These are phyloP conservation scores for Ophiocordyceps australis DNA, from an alignment of 2,329 filamentous ascomycete genomes.

Conservation along the genomic window DNA sequence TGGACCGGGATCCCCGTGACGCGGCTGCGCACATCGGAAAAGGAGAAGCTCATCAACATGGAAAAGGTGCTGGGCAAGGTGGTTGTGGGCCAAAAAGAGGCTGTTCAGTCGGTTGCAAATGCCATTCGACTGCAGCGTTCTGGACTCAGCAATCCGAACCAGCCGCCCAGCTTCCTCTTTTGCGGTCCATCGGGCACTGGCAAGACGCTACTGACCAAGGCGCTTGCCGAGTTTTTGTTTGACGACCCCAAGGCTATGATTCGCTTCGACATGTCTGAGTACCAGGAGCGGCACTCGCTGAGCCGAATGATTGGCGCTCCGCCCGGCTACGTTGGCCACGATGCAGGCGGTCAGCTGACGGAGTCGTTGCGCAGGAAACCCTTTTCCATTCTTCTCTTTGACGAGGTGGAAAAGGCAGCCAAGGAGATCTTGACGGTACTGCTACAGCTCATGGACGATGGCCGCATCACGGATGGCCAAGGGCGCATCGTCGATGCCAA, in stretches of 20 bases:
- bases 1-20: constrained; percentile 99
- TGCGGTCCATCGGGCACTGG: constrained; percentile 96
- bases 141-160: constrained; percentile 86
- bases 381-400: constrained; percentile 94
- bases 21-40: constrained; percentile 82
- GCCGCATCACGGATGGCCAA: constrained; percentile 95
- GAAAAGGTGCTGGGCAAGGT: constrained; percentile 68
- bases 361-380: constrained; percentile 86
- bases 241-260: constrained; percentile 97
- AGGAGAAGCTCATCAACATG: constrained; percentile 97
- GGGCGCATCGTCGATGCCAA: constrained; percentile 85
- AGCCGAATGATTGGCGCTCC: constrained; percentile 97
- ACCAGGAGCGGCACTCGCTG: constrained; percentile 89
- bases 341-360: constrained; percentile 87
- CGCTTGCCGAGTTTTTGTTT: constrained; percentile 92
- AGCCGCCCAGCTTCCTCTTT: constrained; percentile 95
- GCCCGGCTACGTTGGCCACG: constrained; percentile 91
- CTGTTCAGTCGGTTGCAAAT: constrained; percentile 83
- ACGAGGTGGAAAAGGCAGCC: constrained; percentile 96
- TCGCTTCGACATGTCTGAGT: constrained; percentile 98
- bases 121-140: constrained; percentile 91
- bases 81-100: constrained; percentile 88
- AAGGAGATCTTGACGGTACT: constrained; percentile 95
- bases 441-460: constrained; percentile 98
- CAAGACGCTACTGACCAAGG: constrained; percentile 94